Base-by-base conservation (phyloP, 768 basidiomycete species). In the Kwoniella sp. region DNA sequence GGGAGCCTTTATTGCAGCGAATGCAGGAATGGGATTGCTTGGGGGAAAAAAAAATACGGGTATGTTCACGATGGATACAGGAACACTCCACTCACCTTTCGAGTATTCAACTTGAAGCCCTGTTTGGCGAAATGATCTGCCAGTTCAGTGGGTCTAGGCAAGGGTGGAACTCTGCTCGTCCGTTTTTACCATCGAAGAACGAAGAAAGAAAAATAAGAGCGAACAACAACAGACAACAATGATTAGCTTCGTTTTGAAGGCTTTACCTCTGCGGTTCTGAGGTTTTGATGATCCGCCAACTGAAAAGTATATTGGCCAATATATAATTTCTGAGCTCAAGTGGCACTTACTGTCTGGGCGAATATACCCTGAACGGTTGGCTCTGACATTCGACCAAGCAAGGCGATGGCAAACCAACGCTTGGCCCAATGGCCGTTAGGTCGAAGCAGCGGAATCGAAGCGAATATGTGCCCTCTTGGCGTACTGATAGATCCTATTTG, bases 61-160 rank as follows among this genome's bases (percentile, higher is more conserved):
- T n/a, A n/a, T n/a, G n/a, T n/a, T n/a, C n/a, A n/a, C n/a, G n/a
- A n/a, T n/a, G n/a, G n/a, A n/a, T n/a, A n/a, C n/a, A n/a, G n/a
- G n/a, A n/a, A n/a, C n/a, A n/a, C n/a, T n/a, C n/a, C n/a, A 49
- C 72, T 64, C 30, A 73, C 73, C 60, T 77, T 77, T 7, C 76
- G 68, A 2, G 73, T 69, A 48, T 74, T 77, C 17, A 77, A 65
- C 50, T 77, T 77, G 71, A 74, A 77, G 1, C 76, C 76, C 30
- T 69, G 69, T 21, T 61, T 57, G 24, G 58, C 64, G 55, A 77
- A 77, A 48, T 77, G 76, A 49, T 77, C 76, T 4, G 73, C 66
- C 30, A 77, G 40, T 25, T 64, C 68, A 13, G 73, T 74, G 8
- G 69, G 66, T 57, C 71, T 70, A 0, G 76, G 76, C 24, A 74